These are phyloP conservation scores for Fusarium illudens DNA, from an alignment of 2,329 filamentous ascomycete genomes.

Conservation along the genomic window DNA sequence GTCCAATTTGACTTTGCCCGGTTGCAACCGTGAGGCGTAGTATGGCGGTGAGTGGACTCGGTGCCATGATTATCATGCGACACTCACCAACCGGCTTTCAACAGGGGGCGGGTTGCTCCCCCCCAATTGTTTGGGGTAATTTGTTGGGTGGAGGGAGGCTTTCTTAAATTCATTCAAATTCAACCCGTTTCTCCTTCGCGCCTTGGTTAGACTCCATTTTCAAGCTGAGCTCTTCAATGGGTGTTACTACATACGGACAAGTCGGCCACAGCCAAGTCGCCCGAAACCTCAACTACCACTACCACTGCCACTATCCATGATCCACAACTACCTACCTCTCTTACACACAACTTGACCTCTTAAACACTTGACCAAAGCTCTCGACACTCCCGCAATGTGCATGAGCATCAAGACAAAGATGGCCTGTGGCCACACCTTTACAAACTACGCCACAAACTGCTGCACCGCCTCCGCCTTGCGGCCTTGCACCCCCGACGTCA, in stretches of 20 bases:
- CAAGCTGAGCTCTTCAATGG: constrained; percentile 2
- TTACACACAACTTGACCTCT: neutral
- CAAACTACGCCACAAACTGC: constrained; percentile 16
- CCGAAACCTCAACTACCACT: neutral
- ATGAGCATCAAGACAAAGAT: constrained; percentile 37
- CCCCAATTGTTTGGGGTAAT: constrained; percentile 4
- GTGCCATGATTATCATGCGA: constrained; percentile 36
- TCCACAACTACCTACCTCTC: neutral
- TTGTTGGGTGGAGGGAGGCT: constrained; percentile 8
- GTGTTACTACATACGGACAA: constrained; percentile 4
- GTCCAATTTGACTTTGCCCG: neutral
- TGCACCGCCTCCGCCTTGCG: constrained; percentile 7
- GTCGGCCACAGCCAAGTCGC: neutral
- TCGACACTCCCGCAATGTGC: constrained; percentile 34
- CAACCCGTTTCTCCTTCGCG: neutral
- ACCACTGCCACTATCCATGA: neutral
- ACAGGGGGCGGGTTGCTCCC: constrained; percentile 19
- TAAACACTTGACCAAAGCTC: neutral
- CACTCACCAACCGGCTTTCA: constrained; percentile 20
- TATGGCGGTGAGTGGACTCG: constrained; percentile 28
- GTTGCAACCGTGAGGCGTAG: constrained; percentile 23
- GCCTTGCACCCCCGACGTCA: constrained; percentile 20
- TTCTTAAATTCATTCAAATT: constrained; percentile 10
- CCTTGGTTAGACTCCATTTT: neutral
- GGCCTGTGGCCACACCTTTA: constrained; percentile 41